Evolutionary conservation across 2,329 filamentous ascomycete genomes (phyloP), one percentile per base, ranked within the genome.

Genomic region (Diaporthe sp.): DNA sequence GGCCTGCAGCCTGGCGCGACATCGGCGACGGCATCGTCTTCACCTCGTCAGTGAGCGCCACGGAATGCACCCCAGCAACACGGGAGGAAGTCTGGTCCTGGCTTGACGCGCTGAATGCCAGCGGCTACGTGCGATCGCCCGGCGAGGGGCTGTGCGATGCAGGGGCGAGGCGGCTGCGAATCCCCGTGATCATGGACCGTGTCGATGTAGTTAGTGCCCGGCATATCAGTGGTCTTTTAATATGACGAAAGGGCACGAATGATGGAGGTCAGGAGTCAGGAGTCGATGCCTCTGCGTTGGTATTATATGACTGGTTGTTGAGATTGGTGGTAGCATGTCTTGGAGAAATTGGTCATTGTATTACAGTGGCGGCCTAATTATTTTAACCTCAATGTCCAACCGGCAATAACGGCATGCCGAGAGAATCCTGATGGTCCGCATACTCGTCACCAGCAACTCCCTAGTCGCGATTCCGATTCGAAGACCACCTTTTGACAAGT

Each of bases 11-110:
- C 79, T 1, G 80, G 80, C 39, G 67, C 70, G 1, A 53, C 49
- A 8, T 49, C 76, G 1, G 81, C 80, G 1, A 73, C 77, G 17
- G 53, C 7, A 87, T 90, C 76, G 83, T 87, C 76, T 89, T 89
- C 78, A 86, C 88, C 77, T 89, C 88, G 3, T 89, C 87, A 0
- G 85, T 87, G 19, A 88, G 87, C 57, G 82, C 86, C 0, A 86
- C 86, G 8, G 83, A 46, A 19, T 31, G 31, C 31, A 1, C 31
- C 31, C 31, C 31, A 17, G 31, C 31, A 7, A n/a, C 37, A 25
- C 80, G 79, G 1, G 76, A 71, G 42, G 39, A 53, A 17, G 31
- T 86, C 12, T 51, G 71, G 0, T 77, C 81, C 15, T 80, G 83
- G 10, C 57, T 76, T 8, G 78, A 82, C 65, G 82, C 81, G 78